A percentile compares a stretch with the other conserved stretches of the same genome.
Evolutionary conservation across 495 filamentous ascomycete species (phyloP).

Genomic region (Annulohypoxylon maeteangense): DNA sequence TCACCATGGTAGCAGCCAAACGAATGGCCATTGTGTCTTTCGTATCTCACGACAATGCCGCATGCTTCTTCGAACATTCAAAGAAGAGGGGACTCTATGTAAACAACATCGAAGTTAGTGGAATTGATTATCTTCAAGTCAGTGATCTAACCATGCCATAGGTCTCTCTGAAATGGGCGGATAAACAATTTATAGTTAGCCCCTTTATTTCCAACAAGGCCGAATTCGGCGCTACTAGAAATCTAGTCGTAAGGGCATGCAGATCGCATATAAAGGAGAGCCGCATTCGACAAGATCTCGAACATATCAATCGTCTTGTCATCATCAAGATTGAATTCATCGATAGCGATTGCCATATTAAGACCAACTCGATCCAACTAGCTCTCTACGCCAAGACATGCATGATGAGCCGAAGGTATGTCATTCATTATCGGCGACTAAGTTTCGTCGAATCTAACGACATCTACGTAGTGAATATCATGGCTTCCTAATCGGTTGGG

Average conservation of each 20-base stretch:
- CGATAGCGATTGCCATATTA: conserved; percentile 68
- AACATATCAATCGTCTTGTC: conserved; percentile 83
- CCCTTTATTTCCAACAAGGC: conserved; percentile 63
- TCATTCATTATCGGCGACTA: no score
- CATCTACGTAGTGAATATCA: conserved; percentile 68
- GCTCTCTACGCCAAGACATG: conserved; percentile 79
- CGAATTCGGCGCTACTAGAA: conserved; percentile 86
- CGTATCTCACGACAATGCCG: conserved; percentile 69
- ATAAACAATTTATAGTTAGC: conserved; percentile 76
- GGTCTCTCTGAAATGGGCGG: conserved; percentile 44
- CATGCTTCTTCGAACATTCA: conserved; percentile 70
- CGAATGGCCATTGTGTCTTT: conserved; percentile 76
- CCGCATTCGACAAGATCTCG: conserved; percentile 75
- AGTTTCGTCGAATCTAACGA: conserved; percentile 4
- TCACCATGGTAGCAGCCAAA: conserved; percentile 72
- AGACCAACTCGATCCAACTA: conserved; percentile 81
- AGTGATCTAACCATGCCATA: conserved; percentile 17
- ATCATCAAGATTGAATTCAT: conserved; percentile 73
- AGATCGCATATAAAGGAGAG: conserved; percentile 69
- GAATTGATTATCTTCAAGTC: background rate
- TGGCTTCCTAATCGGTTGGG: conserved; percentile 76
- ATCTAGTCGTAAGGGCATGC: conserved; percentile 72
- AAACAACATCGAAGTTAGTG: conserved; percentile 72
- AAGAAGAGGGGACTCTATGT: conserved; percentile 76
- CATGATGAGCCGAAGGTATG: conserved; percentile 75